A percentile compares a stretch with the other conserved stretches of the same genome.
These are phyloP conservation scores for Coelastrella sp. DNA, from an alignment of 139 green algal species.

Conservation along the genomic window DNA sequence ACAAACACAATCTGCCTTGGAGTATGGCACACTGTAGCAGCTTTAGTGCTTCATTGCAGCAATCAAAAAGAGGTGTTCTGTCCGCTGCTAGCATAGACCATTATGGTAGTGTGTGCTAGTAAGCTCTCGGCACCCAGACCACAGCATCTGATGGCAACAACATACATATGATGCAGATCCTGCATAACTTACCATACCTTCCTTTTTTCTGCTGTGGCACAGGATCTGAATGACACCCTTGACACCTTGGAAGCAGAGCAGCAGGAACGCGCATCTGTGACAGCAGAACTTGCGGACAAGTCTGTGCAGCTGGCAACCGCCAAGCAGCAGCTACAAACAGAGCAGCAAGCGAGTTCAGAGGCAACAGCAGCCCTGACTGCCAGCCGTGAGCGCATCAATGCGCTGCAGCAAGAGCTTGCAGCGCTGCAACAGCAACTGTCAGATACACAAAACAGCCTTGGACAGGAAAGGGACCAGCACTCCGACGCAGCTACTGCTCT, in stretches of 20 bases:
- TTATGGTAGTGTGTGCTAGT: too few relatives aligned
- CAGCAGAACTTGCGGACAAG: neutral
- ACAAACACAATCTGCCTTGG: too few relatives aligned
- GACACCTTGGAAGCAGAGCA: slow-evolving; percentile 6
- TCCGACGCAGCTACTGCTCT: neutral
- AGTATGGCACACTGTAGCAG: too few relatives aligned
- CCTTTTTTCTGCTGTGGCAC: neutral
- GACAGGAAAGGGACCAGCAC: neutral
- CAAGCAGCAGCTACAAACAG: neutral
- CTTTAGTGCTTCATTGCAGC: too few relatives aligned
- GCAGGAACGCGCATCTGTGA: neutral
- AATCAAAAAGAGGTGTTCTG: too few relatives aligned
- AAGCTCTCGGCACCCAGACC: too few relatives aligned
- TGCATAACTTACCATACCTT: too few relatives aligned
- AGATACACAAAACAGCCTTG: neutral
- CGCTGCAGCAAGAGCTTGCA: neutral
- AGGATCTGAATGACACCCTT: neutral
- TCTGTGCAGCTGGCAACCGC: neutral
- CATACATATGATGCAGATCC: too few relatives aligned
- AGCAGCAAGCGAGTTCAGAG: slow-evolving; percentile 2
- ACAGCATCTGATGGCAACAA: too few relatives aligned
- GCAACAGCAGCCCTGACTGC: neutral
- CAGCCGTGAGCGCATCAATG: neutral
- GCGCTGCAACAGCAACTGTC: slow-evolving; percentile 1
- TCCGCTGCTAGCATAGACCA: too few relatives aligned